Evolutionary conservation across 2,329 filamentous ascomycete species (phyloP).

Genomic region (Exophiala spinifera): DNA sequence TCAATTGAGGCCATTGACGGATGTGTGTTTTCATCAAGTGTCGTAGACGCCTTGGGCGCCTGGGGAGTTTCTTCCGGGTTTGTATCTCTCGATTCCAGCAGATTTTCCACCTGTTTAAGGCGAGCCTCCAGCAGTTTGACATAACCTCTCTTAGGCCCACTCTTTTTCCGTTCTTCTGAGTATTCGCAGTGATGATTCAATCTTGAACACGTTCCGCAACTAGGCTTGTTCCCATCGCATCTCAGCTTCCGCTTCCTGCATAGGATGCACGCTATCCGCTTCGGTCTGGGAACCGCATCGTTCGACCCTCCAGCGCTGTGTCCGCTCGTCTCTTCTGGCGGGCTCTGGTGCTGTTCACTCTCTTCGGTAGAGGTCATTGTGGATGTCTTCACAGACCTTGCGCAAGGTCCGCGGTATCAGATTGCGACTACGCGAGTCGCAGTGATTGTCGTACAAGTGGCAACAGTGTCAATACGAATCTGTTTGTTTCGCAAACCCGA

Average conservation of each 20-base stretch:
- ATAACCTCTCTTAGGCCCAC: slow-evolving; percentile 89
- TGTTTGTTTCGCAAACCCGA: not conserved
- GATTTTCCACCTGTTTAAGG: slow-evolving; percentile 45
- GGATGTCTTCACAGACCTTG: too few relatives aligned
- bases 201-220: slow-evolving; percentile 84
- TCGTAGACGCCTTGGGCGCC: not conserved
- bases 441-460: too few relatives aligned
- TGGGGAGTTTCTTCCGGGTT: not conserved
- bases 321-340: slow-evolving; percentile 4
- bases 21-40: slow-evolving; percentile 4
- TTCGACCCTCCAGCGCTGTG: slow-evolving; percentile 7
- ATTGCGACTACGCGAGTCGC: too few relatives aligned
- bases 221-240: slow-evolving; percentile 80
- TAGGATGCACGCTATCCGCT: slow-evolving; percentile 90
- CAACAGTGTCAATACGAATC: not conserved
- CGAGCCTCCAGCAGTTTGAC: slow-evolving; percentile 91
- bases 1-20: slow-evolving; percentile 13
- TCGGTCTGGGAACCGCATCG: slow-evolving; percentile 65
- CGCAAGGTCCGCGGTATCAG: too few relatives aligned
- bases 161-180: slow-evolving; percentile 90
- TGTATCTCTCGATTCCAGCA: slow-evolving; percentile 25
- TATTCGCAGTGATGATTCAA: slow-evolving; percentile 84
- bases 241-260: slow-evolving; percentile 65
- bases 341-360: slow-evolving; percentile 3
- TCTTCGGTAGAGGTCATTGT: slow-evolving; percentile 2